Conservation (phyloP, 1,284 basidiomycete species). For the Grifola frondosa region DNA sequence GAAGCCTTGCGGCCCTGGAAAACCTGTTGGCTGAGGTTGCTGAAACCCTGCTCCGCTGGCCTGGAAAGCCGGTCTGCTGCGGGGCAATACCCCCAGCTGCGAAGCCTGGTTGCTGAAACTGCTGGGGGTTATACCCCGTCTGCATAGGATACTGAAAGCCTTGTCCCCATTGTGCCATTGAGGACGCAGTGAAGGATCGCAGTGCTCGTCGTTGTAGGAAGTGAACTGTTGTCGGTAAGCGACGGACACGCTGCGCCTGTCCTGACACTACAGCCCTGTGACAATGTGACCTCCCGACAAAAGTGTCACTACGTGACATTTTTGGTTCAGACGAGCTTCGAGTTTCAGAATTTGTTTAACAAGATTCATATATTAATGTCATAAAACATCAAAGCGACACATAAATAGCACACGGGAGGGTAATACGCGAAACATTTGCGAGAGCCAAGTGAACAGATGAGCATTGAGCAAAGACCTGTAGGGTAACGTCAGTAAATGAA, state of each 20-base stretch:
- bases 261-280: not conserved
- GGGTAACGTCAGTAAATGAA: slow-evolving; percentile 4
- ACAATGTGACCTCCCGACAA: not conserved
- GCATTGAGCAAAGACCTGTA: not conserved
- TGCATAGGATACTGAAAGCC: slow-evolving; percentile 58
- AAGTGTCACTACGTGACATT: not conserved
- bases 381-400: too few relatives aligned
- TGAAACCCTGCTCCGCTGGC: slow-evolving; percentile 36
- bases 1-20: slow-evolving; percentile 31
- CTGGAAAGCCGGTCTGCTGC: slow-evolving; percentile 41
- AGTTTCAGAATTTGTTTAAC: too few relatives aligned
- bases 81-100: slow-evolving; percentile 36
- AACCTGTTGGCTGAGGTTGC: slow-evolving; percentile 40
- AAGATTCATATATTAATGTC: too few relatives aligned
- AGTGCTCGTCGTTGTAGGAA: slow-evolving; percentile 11
- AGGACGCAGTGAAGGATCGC: slow-evolving; percentile 10
- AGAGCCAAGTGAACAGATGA: not conserved
- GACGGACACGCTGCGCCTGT: not conserved
- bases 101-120: slow-evolving; percentile 43
- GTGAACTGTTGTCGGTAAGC: too few relatives aligned
- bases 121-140: slow-evolving; percentile 54
- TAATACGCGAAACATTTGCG: too few relatives aligned
- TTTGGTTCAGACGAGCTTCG: too few relatives aligned
- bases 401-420: too few relatives aligned
- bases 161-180: slow-evolving; percentile 65